Evolutionary conservation across 2,329 filamentous ascomycete genomes (phyloP).

Genomic region (Cladophialophora carrionii): DNA sequence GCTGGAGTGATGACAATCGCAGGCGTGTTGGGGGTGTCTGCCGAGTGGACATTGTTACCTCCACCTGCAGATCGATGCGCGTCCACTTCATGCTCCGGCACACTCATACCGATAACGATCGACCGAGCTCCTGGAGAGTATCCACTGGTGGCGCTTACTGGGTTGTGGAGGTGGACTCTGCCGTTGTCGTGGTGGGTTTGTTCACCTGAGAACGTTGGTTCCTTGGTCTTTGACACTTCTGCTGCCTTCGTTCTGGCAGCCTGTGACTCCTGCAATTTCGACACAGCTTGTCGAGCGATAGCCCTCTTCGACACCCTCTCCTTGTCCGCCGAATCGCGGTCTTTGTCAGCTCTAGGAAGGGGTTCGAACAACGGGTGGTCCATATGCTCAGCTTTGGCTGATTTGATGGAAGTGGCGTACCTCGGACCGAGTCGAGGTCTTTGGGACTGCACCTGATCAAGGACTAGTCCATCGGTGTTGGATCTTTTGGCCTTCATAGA

Average conservation of each 20-base stretch:
- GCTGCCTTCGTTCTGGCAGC: slow-evolving; percentile 18
- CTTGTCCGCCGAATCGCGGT: neutral
- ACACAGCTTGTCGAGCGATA: slow-evolving; percentile 17
- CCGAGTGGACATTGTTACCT: slow-evolving; percentile 40
- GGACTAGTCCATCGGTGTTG: slow-evolving; percentile 27
- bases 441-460: slow-evolving; percentile 35
- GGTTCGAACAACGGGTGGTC: slow-evolving; percentile 11
- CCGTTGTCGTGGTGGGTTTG: neutral
- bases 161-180: slow-evolving; percentile 4
- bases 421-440: slow-evolving; percentile 29
- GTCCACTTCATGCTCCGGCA: slow-evolving; percentile 45
- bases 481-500: slow-evolving; percentile 30
- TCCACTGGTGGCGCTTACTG: neutral
- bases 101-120: slow-evolving; percentile 52
- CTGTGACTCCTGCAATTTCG: slow-evolving; percentile 24
- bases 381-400: slow-evolving; percentile 34
- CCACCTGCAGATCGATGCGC: slow-evolving; percentile 28
- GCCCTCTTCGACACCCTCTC: slow-evolving; percentile 8
- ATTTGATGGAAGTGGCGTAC: slow-evolving; percentile 32
- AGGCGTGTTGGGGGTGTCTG: slow-evolving; percentile 48
- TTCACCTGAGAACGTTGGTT: neutral
- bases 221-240: neutral
- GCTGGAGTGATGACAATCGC: slow-evolving; percentile 54
- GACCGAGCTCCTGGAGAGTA: slow-evolving; percentile 52
- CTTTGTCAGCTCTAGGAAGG: neutral